Base-by-base conservation (phyloP, 352 stramenopile genomes). In the Globisporangium sylvaticum region DNA sequence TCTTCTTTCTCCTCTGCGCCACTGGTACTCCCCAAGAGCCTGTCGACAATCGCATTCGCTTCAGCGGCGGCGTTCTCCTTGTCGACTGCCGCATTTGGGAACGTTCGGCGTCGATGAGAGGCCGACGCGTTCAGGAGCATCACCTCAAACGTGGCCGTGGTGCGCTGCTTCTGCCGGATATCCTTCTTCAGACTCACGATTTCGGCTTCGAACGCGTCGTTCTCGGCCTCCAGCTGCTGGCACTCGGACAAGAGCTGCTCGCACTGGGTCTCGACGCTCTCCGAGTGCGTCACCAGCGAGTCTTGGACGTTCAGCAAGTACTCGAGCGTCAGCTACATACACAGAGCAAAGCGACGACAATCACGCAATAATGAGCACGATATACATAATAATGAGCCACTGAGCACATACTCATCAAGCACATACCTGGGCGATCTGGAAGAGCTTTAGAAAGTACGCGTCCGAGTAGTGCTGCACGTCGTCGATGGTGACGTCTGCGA, bases 381-480 rank as follows among this genome's bases (percentile, higher is more conserved):
- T n/a, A n/a, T n/a, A n/a, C n/a, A n/a, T n/a, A 62, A 24, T 42
- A 42, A 42, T 42, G 12, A 12, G 34, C 34, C 34, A 42, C 2
- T 42, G 34, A 15, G 18, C 0, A 8, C 24, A 57, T 4, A 1
- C 6, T 32, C 24, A 20, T 20, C 32, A 14, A 37, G 15, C 27
- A 37, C 44, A 46, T 14, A 91, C 85, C 80, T 94, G 85, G 3
- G 87, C 79, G 65, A 95, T 89, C 67, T 95, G 87, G 64, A 95
- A 95, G 8, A 95, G 63, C 61, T 95, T 95, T 34, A 95, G 78
- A 60, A 95, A 95, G 64, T 95, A 93, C 15, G 79, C 76, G 59
- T 95, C 87, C 18, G 87, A 95, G 64, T 91, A 95, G 34, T 92
- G 83, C 69, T 95, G 78, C 9, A 95, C 83, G 37, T 95, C 87